Evolutionary conservation across 495 filamentous ascomycete genomes (phyloP).

Genomic region (Staphylotrichum longicolle): DNA sequence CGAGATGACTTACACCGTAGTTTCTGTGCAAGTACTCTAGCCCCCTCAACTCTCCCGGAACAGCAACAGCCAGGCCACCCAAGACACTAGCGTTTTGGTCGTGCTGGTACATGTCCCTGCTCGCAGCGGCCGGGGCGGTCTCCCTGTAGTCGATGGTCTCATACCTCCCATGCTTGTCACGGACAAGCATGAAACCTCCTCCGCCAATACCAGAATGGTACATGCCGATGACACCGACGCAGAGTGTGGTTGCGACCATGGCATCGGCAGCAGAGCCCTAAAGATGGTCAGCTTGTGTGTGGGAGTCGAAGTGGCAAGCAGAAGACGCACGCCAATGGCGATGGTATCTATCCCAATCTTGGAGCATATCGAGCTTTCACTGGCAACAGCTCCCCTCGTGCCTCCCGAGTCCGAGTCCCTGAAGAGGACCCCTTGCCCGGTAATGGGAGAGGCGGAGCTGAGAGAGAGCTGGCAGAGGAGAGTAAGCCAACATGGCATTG

Average conservation of each 20-base stretch:
- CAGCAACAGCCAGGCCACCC: constrained; percentile 53
- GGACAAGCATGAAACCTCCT: constrained; percentile 83
- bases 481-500: constrained; percentile 18
- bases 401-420: constrained; percentile 13
- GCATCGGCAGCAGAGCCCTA: constrained; percentile 74
- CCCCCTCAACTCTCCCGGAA: constrained; percentile 81
- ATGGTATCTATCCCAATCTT: constrained; percentile 71
- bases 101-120: constrained; percentile 71
- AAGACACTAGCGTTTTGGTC: constrained; percentile 38
- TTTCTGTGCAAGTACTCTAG: constrained; percentile 70
- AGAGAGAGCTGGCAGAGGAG: constrained; percentile 13
- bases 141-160: constrained; percentile 86
- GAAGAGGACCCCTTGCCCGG: constrained; percentile 7
- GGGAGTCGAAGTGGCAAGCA: neutral
- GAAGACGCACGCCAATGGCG: constrained; percentile 47
- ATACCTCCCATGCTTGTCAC: constrained; percentile 59
- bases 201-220: constrained; percentile 86
- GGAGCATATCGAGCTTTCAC: constrained; percentile 73
- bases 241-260: constrained; percentile 68
- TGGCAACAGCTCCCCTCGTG: constrained; percentile 70
- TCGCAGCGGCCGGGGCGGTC: constrained; percentile 74
- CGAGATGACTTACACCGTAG: constrained; percentile 45
- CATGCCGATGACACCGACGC: constrained; percentile 79
- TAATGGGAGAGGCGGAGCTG: constrained; percentile 11
- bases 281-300: neutral